Evolutionary conservation across 177 flowering plant genomes (phyloP), one percentile per base, ranked within the genome.

Genomic region (Vitis hybrid): DNA sequence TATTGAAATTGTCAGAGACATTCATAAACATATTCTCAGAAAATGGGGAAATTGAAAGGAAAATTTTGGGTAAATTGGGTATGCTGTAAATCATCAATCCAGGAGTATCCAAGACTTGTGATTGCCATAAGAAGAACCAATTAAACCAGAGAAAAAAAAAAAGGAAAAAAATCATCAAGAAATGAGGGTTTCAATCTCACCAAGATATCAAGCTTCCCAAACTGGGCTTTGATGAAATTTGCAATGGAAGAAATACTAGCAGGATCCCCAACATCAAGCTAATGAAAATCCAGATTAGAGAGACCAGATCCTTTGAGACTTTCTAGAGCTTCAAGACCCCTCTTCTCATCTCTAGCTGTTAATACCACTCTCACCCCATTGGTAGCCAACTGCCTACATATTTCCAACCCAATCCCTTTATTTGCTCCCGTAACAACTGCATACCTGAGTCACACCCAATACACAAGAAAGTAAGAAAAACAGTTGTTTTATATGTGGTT

Each of bases 121-220:
- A 2, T 24, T 24, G 27, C 27, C 27, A 24, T 2, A 24, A 24
- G 27, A 24, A 24, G 3, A 24, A 24, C 27, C 27, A 24, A 2
- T 52, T 2, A 6, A 3, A 35, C 6, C 12, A 52, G 2, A 15
- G 56, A 35, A 35, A 35, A 6, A 35, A 35, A 35, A 4, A 35
- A 3, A 3, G 46, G 4, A 35, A 6, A 35, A 35, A 35, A 6
- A 6, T 35, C 7, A 35, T 6, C 46, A 4, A 10, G 15, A 21
- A 10, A 35, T 11, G 6, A 24, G 19, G n/a, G 24, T 56, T 19
- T 64, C 13, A 0, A 55, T 1, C 19, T 59, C 64, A 85, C 91
- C 84, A 86, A 68, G 56, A 88, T 86, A 76, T 88, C 89, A 60
- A 88, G 91, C 62, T 75, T 88, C 14, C 84, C 79, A 56, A 77